Evolutionary conservation across 2,329 filamentous ascomycete species (phyloP).

Genomic region (Botrytis porri): DNA sequence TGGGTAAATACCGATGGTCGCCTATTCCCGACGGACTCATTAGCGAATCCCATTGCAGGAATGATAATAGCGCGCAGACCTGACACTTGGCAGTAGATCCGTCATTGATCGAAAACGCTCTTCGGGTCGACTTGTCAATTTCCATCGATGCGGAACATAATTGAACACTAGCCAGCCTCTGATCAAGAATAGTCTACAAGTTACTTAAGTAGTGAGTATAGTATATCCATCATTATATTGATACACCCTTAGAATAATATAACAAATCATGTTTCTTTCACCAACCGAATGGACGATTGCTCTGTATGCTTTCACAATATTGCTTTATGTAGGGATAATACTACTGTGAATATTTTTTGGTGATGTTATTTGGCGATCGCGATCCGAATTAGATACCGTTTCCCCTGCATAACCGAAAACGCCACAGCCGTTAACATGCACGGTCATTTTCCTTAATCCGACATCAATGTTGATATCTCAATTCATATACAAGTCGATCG

Average conservation of each 20-base stretch:
- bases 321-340: neutral
- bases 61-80: neutral
- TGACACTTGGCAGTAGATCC: neutral
- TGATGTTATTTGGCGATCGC: neutral
- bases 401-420: neutral
- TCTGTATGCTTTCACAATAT: neutral
- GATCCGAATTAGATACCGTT: neutral
- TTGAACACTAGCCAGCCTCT: neutral
- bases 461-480: neutral
- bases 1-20: neutral
- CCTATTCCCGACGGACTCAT: neutral
- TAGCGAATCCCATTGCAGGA: neutral
- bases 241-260: neutral
- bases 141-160: neutral
- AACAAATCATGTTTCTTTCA: neutral
- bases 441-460: neutral
- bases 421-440: neutral
- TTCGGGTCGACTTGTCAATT: neutral
- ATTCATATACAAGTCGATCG: neutral
- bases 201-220: neutral
- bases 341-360: neutral
- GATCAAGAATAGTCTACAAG: neutral
- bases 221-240: neutral
- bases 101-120: neutral
- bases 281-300: no score